Conservation (phyloP, 1,284 basidiomycete genomes). For the Cryptococcus floricola region DNA sequence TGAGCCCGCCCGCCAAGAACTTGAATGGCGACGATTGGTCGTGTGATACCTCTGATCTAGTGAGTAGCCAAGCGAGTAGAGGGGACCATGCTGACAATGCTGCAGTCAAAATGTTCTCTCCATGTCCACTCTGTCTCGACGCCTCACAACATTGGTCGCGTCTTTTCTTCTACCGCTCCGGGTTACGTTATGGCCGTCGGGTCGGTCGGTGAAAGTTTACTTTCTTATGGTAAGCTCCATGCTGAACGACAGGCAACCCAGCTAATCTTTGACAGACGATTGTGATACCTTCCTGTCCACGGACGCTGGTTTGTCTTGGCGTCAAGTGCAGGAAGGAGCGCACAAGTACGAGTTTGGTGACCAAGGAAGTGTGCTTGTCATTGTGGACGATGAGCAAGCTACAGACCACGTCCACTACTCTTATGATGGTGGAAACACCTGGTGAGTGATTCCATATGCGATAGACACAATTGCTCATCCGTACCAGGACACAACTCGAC, state of each 20-base stretch:
- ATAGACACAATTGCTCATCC: neutral
- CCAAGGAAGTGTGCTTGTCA: constrained; percentile 73
- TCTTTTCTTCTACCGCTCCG: constrained; percentile 91
- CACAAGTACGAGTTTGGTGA: constrained; percentile 97
- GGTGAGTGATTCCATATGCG: constrained; percentile 55
- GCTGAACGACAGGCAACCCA: no score
- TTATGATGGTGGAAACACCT: constrained; percentile 76
- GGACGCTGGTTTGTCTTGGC: constrained; percentile 85
- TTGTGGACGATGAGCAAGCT: constrained; percentile 81
- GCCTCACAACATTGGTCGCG: constrained; percentile 85
- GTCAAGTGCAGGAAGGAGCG: constrained; percentile 69
- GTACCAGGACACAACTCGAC: constrained; percentile 63
- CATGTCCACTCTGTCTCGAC: constrained; percentile 88
- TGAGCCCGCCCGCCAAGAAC: constrained; percentile 64
- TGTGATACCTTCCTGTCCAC: constrained; percentile 90
- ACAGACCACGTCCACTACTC: constrained; percentile 74
- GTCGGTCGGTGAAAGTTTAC: constrained; percentile 67
- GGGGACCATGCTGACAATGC: neutral
- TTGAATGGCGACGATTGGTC: constrained; percentile 59
- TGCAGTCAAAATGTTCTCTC: constrained; percentile 62
- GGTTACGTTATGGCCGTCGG: constrained; percentile 95
- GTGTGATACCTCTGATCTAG: constrained; percentile 60
- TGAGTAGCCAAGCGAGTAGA: constrained; percentile 9
- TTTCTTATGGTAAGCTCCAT: constrained; percentile 58
- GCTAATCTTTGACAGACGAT: constrained; percentile 53